Percentiles rank a stretch among this genome's conserved stretches.
Conservation (phyloP, 1,139 yeast species). For the Blastobotrys aristatus region DNA sequence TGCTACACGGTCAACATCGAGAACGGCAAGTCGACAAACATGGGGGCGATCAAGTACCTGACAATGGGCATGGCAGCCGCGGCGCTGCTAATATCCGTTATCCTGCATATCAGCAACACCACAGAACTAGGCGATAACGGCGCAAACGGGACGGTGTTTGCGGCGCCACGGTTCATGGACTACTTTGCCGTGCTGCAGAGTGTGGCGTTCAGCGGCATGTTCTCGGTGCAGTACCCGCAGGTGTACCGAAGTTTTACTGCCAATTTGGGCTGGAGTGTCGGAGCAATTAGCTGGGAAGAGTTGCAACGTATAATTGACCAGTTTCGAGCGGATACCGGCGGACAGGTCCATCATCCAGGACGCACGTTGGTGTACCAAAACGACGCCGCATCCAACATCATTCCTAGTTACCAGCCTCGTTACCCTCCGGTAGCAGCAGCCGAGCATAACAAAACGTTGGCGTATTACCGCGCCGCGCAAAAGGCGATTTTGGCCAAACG, state of each 20-base stretch:
- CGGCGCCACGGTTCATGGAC: conserved; percentile 12
- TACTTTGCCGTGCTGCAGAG: conserved; percentile 29
- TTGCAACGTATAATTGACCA: conserved; percentile 31
- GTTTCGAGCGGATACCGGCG: conserved; percentile 31
- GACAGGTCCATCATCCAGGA: conserved; percentile 21
- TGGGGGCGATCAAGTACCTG: not conserved
- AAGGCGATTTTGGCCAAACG: not conserved
- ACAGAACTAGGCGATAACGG: not conserved
- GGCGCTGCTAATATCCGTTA: not conserved
- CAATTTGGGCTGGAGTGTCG: conserved; percentile 35
- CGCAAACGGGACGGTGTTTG: not conserved
- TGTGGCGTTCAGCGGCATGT: conserved; percentile 34
- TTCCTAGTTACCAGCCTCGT: not conserved
- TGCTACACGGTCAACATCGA: not conserved
- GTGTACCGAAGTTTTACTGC: conserved; percentile 31
- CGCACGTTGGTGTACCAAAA: not conserved
- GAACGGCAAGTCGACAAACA: not conserved
- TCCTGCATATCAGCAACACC: not conserved
- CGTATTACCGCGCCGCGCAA: not conserved
- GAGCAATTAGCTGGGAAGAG: conserved; percentile 31
- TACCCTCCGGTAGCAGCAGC: not conserved
- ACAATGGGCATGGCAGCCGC: conserved; percentile 5
- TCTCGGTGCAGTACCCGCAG: conserved; percentile 32
- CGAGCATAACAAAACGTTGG: not conserved
- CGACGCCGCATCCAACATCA: not conserved